Base-by-base conservation (phyloP, 139 green algal species). In the Pleodorina starrii region DNA sequence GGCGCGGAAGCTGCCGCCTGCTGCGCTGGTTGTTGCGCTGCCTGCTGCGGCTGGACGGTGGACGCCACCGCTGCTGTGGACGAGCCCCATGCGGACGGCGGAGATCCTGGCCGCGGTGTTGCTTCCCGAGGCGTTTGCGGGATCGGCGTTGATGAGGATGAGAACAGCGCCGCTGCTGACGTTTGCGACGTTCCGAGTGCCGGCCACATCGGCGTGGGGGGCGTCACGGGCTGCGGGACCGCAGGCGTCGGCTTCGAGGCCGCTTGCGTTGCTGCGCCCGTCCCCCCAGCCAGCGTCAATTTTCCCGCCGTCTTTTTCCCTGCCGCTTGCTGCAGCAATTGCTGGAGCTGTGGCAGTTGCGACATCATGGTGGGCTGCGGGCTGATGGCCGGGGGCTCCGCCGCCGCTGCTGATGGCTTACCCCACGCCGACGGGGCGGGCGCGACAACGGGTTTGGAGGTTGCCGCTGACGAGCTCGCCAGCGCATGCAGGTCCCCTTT, bases 301-400 rank as follows among this genome's bases (percentile, higher is more conserved):
- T 72, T 63, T 0, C 50, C 57, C 0, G 51, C 19, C 0, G 38
- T 17, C 40, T 91, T 91, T 7, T 73, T 85, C 25, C 63, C 50
- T 27, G 40, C 82, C 11, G 51, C 79, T 14, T 86, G 59, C 32
- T 82, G 43, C 14, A 88, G 35, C 2, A 92, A 60, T 44, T 92
- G 89, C 29, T 87, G 74, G 3, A 92, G 36, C 48, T 90, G 82
- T 17, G 82, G 79, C 25, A 92, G 82, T 82, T 92, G 89, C 5
- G 81, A 66, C 17, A 89, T 74, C 54, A 79, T 83, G 16, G 89
- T 32, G 9, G 78, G 78, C 46, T 85, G 48, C 59, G 50, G 72
- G 25, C 44, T 36, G 10, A 85, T 17, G 12, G 63, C 51, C 7
- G 36, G 40, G n/a, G 80, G 57, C 35, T 77, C 87, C 42, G n/a